Evolutionary conservation across 106 monocot species (phyloP).

Genomic region (Dendrobium officinale): DNA sequence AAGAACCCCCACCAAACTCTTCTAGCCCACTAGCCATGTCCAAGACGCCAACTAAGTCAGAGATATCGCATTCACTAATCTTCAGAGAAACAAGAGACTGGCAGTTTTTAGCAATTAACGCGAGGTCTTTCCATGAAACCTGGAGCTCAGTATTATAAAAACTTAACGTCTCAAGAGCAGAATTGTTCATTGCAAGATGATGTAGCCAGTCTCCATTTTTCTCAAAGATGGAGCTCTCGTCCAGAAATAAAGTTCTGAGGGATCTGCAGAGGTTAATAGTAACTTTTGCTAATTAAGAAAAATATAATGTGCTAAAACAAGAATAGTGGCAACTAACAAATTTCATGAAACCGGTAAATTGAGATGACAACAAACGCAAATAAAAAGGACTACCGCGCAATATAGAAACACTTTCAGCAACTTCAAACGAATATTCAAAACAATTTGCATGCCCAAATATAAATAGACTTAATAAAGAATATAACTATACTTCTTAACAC

Average conservation of each 20-base stretch:
- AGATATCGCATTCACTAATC: conserved; percentile 73
- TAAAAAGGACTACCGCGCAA: too few species aligned
- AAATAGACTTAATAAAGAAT: too few species aligned
- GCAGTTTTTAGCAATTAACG: conserved; percentile 68
- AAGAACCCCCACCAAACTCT: conserved; percentile 89
- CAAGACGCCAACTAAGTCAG: conserved; percentile 57
- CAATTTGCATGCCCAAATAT: too few species aligned
- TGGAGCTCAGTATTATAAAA: conserved; percentile 81
- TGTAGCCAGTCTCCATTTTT: conserved; percentile 57
- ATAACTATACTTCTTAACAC: too few species aligned
- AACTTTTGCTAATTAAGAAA: too few species aligned
- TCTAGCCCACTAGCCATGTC: conserved; percentile 41
- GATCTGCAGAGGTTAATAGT: conserved; percentile 25
- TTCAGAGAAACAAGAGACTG: conserved; percentile 57
- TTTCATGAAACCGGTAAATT: too few species aligned
- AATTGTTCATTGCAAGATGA: conserved; percentile 41
- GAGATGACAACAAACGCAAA: too few species aligned
- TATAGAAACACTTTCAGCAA: too few species aligned
- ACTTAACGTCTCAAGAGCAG: conserved; percentile 62
- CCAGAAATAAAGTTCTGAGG: conserved; percentile 66
- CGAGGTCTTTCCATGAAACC: conserved; percentile 46
- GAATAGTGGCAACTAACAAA: too few species aligned
- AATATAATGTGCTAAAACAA: too few species aligned
- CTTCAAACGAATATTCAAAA: too few species aligned
- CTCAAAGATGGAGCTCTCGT: conserved; percentile 61